Conservation (phyloP, 1,284 basidiomycete genomes). For the Ustilago tritici region DNA sequence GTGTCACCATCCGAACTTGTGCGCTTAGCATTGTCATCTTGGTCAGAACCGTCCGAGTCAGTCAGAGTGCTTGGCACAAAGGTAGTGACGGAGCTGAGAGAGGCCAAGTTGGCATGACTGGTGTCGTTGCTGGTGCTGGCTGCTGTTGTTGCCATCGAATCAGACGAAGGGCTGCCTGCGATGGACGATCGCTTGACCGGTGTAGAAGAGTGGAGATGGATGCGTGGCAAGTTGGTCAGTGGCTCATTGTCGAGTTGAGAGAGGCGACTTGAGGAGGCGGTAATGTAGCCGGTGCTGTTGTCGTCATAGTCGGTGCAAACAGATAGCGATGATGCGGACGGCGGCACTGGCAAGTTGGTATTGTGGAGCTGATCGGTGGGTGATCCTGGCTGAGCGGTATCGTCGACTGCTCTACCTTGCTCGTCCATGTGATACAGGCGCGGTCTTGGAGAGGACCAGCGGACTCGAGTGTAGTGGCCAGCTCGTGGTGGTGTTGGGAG, state of each 20-base stretch:
- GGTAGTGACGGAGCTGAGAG: constrained; percentile 40
- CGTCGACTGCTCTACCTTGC: neutral
- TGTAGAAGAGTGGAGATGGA: constrained; percentile 22
- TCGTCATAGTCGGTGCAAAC: constrained; percentile 30
- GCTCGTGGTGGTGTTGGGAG: constrained; percentile 8
- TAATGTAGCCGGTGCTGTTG: constrained; percentile 26
- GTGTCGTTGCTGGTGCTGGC: constrained; percentile 14
- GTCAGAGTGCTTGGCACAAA: constrained; percentile 32
- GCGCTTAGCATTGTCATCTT: constrained; percentile 14
- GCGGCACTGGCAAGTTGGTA: constrained; percentile 21
- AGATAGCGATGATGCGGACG: constrained; percentile 27
- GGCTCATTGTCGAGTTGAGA: constrained; percentile 28
- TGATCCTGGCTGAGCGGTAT: constrained; percentile 7
- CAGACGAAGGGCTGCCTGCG: constrained; percentile 7
- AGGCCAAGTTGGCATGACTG: constrained; percentile 5
- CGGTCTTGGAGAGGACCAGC: neutral
- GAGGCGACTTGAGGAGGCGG: constrained; percentile 32
- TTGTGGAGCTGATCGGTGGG: neutral
- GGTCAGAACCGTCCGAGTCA: constrained; percentile 14
- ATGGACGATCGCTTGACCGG: constrained; percentile 8
- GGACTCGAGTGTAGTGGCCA: neutral
- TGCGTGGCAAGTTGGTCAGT: constrained; percentile 19
- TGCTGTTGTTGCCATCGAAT: constrained; percentile 11
- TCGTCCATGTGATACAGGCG: constrained; percentile 2
- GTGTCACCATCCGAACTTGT: neutral